Evolutionary conservation across 2,329 filamentous ascomycete species (phyloP), one percentile per base, ranked within the genome.

Genomic region (Neonectria punicea): DNA sequence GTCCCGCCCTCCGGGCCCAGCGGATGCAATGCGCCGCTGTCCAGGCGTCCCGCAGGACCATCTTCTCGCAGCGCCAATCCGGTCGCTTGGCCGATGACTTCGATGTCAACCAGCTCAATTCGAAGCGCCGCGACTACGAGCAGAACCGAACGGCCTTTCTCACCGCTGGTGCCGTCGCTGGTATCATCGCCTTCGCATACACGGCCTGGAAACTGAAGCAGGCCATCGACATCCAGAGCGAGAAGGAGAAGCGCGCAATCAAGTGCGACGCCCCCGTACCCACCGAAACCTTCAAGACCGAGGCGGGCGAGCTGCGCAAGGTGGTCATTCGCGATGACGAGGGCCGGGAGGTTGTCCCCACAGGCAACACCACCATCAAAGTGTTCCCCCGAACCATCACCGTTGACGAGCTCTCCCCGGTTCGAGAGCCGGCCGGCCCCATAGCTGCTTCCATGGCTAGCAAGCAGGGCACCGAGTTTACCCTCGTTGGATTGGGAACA

Each of bases 401-500:
- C 16, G 80, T 97, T 2, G 87, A 73, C 3, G 56, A 89, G 10
- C 78, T 83, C 7, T 68, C 76, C 13, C 50, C 72, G 6, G 64
- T 75, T 3, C 70, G 73, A 59, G 76, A 58, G n/a, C 59, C 61
- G 13, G 60, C 64, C 9, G 69, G 78, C 14, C 79, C 80, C n/a
- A 77, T 79, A 53, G 76, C 78, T 9, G 75, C 78, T n/a, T 80
- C 80, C 49, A 69, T 80, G 61, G 72, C 70, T 16, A 70, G 82
- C 57, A 79, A 81, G 53, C 75, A 81, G 65, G 85, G 79, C 67
- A 87, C 79, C 73, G 92, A 97, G 73, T 98, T 98, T 78, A 94
- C 93, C 22, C 86, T 98, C 0, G 87, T 98, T 7, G 96, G 96
- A 0, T 82, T 98, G 5, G 96, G 96, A 18, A 90, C 97, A 67